A percentile compares a stretch with the other conserved stretches of the same genome.
Evolutionary conservation across 441 rosid genomes (phyloP).

Genomic region (Populus hybrid): DNA sequence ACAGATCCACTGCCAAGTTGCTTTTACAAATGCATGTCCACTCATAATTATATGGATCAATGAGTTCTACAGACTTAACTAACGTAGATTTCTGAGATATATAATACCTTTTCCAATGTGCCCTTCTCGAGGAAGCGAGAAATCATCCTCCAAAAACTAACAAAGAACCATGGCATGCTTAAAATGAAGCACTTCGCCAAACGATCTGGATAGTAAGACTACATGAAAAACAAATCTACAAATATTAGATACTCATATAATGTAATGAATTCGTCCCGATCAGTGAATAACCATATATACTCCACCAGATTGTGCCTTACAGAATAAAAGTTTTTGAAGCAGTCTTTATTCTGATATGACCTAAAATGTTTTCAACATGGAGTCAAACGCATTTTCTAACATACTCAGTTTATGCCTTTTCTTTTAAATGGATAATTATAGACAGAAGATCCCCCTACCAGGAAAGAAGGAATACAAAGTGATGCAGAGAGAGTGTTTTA

Average conservation of each 20-base stretch:
- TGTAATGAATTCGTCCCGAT: background rate
- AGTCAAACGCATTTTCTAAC: background rate
- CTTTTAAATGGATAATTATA: background rate
- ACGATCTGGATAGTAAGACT: slow-evolving; percentile 95
- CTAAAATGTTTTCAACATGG: background rate
- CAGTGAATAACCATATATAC: background rate
- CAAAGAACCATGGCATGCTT: slow-evolving; percentile 78
- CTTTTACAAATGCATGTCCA: background rate
- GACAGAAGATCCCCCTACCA: background rate
- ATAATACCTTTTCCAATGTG: slow-evolving; percentile 69
- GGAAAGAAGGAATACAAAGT: background rate
- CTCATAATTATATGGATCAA: background rate
- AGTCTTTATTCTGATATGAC: background rate
- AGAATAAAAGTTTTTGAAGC: background rate
- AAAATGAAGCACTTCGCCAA: slow-evolving; percentile 61
- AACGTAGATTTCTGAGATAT: background rate
- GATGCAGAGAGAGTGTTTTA: background rate
- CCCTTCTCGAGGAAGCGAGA: slow-evolving; percentile 79
- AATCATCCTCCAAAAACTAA: slow-evolving; percentile 67
- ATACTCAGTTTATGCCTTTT: background rate
- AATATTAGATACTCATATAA: background rate
- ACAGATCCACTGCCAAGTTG: background rate
- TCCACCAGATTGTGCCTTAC: background rate
- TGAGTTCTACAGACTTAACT: no score
- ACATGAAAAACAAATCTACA: slow-evolving; percentile 9